These are phyloP conservation scores for Datura wrightii DNA, from an alignment of 257 asterid genomes.

Conservation along the genomic window DNA sequence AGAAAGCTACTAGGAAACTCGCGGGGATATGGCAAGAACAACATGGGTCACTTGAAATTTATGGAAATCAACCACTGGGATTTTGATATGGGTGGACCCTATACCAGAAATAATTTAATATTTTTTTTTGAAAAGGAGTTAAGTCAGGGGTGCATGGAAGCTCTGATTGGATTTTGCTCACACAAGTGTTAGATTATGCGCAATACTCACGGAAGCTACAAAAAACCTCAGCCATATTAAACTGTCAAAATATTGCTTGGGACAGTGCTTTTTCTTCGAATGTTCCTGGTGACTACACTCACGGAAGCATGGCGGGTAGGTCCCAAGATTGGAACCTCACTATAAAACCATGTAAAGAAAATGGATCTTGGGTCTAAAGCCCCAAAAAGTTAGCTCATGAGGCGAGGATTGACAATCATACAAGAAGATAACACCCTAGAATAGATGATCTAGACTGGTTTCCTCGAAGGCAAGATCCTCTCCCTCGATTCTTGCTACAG, in stretches of 20 bases:
- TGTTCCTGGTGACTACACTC: background rate
- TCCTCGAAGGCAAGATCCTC: too few relatives aligned
- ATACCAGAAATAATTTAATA: background rate
- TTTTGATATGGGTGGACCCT: background rate
- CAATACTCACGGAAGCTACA: background rate
- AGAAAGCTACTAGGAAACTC: background rate
- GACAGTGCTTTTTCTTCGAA: background rate
- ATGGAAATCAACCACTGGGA: slow-evolving; percentile 4
- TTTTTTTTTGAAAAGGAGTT: background rate
- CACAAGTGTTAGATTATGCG: background rate
- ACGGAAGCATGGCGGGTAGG: background rate
- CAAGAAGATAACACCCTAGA: background rate
- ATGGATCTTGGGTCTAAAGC: background rate
- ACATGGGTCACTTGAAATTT: background rate
- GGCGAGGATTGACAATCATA: background rate
- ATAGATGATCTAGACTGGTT: too few relatives aligned
- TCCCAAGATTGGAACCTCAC: background rate
- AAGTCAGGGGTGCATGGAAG: background rate
- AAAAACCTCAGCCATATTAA: background rate
- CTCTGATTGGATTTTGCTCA: background rate
- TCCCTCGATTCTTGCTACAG: background rate
- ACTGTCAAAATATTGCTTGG: background rate
- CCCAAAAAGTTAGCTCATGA: background rate
- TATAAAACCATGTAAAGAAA: background rate
- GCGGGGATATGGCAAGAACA: background rate